Percentiles rank a stretch among this genome's conserved stretches.
phyloP scores from a whole-genome alignment of 1,284 basidiomycete genomes.

The Ganoderma lingzhi region DNA sequence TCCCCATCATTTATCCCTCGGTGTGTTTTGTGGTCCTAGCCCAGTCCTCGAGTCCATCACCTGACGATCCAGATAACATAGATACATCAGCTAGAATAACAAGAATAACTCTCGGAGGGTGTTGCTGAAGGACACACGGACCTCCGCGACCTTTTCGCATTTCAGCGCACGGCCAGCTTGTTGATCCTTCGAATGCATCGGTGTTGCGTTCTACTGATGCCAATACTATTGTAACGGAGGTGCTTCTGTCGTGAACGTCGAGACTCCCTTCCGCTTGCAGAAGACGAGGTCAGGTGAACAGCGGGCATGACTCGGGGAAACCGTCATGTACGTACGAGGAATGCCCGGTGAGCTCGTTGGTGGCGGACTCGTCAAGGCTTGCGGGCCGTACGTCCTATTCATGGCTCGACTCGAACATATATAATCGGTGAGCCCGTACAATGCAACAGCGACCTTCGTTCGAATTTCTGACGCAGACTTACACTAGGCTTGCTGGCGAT shows the following conservation, averaged over 20 bases:
- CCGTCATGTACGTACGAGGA: slow-evolving; percentile 6
- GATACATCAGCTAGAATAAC: background rate
- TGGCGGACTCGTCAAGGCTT: background rate
- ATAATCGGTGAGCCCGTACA: background rate
- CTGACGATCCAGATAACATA: background rate
- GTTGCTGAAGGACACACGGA: background rate
- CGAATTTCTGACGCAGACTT: background rate
- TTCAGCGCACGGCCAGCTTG: background rate
- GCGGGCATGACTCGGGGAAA: slow-evolving; percentile 20
- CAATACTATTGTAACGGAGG: background rate
- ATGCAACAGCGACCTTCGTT: background rate
- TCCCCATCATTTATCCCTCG: background rate
- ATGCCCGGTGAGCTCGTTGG: slow-evolving; percentile 13
- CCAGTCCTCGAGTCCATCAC: background rate
- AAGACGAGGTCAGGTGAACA: background rate
- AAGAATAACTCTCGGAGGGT: background rate
- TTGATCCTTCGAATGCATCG: background rate
- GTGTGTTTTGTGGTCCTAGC: background rate
- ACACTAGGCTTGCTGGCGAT: slow-evolving; percentile 3
- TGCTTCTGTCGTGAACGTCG: background rate
- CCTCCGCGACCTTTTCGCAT: background rate
- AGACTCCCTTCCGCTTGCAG: background rate
- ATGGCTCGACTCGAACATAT: slow-evolving; percentile 7
- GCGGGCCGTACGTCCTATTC: slow-evolving; percentile 20
- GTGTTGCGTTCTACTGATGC: background rate